Evolutionary conservation across 78 protist genomes (phyloP).

Genomic region (Dictyostelium intermedium): DNA sequence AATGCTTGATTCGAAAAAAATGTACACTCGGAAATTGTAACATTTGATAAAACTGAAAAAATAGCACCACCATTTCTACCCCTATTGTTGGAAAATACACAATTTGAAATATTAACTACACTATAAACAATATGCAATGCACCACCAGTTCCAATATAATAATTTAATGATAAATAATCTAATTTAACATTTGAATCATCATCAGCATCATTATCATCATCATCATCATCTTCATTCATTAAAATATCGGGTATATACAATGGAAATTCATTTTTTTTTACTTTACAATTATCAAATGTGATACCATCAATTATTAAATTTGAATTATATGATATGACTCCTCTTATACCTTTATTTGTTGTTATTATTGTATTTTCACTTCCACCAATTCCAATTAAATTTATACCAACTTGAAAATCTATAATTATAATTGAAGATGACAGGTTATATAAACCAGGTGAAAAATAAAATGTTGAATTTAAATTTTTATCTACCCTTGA

Average conservation of each 20-base stretch:
- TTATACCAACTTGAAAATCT: not conserved
- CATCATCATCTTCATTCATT: too few species aligned
- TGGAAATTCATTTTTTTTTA: not conserved
- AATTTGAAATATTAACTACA: not conserved
- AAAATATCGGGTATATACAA: not conserved
- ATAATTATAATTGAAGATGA: not conserved
- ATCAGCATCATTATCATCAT: too few species aligned
- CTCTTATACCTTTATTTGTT: not conserved
- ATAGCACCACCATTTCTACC: slow-evolving; percentile 15
- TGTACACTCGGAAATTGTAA: not conserved
- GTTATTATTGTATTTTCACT: not conserved
- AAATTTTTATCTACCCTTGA: not conserved
- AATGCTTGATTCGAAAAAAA: not conserved
- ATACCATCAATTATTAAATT: not conserved
- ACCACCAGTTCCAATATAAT: not conserved
- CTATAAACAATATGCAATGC: not conserved
- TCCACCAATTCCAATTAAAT: not conserved
- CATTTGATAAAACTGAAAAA: not conserved
- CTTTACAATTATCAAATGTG: not conserved
- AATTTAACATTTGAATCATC: not conserved
- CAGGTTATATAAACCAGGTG: not conserved
- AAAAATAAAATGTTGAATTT: not conserved
- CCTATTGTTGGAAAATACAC: not conserved
- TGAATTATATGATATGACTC: not conserved
- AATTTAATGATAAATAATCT: not conserved